Conservation (phyloP, 192 early-diverging fungal genomes). For the Rhizoclosmatium globosum region DNA sequence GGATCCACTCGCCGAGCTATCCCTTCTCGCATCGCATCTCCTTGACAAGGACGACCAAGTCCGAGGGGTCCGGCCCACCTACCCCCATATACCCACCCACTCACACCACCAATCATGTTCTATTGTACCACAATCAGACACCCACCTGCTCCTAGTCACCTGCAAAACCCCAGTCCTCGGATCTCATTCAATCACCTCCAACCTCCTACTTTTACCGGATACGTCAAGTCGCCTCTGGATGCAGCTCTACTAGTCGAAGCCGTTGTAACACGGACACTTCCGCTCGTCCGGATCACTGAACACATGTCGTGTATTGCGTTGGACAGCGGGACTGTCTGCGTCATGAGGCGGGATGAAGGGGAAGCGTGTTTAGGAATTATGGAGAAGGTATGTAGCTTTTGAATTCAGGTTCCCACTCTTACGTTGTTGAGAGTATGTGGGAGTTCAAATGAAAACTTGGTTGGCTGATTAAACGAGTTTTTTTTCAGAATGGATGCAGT, state of each 20-base stretch:
- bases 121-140: neutral
- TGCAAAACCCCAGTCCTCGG: neutral
- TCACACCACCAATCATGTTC: no score
- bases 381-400: no score
- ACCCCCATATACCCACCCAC: no score
- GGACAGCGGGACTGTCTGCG: neutral
- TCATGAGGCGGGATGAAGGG: neutral
- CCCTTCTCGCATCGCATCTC: no score
- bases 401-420: no score
- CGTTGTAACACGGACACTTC: neutral
- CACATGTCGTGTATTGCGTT: neutral
- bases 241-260: neutral
- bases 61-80: no score
- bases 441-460: neutral
- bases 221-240: neutral
- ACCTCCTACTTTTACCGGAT: neutral
- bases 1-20: no score
- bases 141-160: neutral
- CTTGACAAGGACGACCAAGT: no score
- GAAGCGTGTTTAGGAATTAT: neutral
- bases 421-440: neutral
- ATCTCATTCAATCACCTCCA: neutral
- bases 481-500: neutral
- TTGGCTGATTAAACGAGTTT: neutral
- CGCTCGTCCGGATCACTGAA: neutral